Evolutionary conservation across 192 early-diverging fungal species (phyloP).

Genomic region (Coemansia erecta): DNA sequence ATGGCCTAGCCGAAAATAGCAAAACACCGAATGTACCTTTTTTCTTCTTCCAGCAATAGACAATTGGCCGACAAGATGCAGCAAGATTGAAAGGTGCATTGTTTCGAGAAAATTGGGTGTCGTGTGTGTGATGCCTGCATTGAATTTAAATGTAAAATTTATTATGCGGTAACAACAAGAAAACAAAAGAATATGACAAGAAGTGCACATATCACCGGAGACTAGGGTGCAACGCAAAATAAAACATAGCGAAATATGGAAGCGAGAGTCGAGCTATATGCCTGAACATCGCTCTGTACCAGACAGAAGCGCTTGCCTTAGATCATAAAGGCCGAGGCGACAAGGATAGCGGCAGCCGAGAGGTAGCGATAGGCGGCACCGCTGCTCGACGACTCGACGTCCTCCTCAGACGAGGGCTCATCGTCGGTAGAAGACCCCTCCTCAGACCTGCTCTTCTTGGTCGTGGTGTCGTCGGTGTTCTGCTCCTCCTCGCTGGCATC

Average conservation of each 20-base stretch:
- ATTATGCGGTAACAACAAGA: not conserved
- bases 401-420: constrained; percentile 1
- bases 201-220: not conserved
- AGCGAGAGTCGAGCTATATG: not conserved
- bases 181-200: not conserved
- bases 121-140: no score
- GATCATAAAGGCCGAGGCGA: constrained; percentile 23
- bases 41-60: no score
- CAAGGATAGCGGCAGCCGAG: constrained; percentile 28
- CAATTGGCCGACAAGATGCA: no score
- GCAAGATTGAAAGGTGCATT: no score
- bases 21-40: no score
- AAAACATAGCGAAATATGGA: constrained; percentile 1
- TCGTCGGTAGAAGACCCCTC: constrained; percentile 9
- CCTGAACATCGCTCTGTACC: no score
- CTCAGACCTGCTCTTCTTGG: constrained; percentile 6
- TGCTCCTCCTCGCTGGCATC: constrained; percentile 1
- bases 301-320: not conserved
- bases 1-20: no score
- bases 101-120: no score
- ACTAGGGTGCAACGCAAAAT: not conserved
- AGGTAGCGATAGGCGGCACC: constrained; percentile 25
- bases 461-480: not conserved
- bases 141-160: no score
- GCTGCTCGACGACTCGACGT: constrained; percentile 12